Percentiles rank a stretch among this genome's conserved stretches.
These are phyloP conservation scores for Komagataella pseudopastoris DNA, from an alignment of 805 yeast species.

Conservation along the genomic window DNA sequence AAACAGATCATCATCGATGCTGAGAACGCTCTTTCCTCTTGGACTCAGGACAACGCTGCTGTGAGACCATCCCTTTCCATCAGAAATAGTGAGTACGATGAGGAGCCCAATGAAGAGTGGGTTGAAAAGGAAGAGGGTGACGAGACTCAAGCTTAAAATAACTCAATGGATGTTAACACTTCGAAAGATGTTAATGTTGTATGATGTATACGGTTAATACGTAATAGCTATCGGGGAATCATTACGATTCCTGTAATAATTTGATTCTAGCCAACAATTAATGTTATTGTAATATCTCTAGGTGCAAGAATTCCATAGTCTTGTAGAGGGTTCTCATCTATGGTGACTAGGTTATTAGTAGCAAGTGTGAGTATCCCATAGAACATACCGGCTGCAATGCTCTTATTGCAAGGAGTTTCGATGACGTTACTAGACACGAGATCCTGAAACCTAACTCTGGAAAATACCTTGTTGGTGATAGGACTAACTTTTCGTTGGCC, in stretches of 20 bases:
- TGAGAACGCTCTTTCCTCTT: conserved; percentile 86
- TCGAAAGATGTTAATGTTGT: neutral
- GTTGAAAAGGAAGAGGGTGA: conserved; percentile 10
- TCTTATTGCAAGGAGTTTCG: neutral
- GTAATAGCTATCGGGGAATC: neutral
- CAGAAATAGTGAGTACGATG: conserved; percentile 56
- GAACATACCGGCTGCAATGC: neutral
- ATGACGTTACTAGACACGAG: neutral
- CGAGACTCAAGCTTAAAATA: neutral
- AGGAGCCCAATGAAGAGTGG: conserved; percentile 26
- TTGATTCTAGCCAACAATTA: neutral
- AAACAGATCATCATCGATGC: conserved; percentile 96
- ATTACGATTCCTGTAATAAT: neutral
- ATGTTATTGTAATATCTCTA: neutral
- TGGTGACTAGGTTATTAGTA: neutral
- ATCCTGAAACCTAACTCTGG: neutral
- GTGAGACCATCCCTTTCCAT: conserved; percentile 88
- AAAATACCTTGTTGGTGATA: neutral
- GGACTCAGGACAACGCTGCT: conserved; percentile 94
- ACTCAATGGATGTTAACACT: neutral
- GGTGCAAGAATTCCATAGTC: neutral
- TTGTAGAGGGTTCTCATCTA: neutral
- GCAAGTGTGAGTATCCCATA: neutral
- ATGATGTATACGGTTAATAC: neutral
- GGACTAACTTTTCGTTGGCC: neutral